These are phyloP conservation scores for Ostreobium quekettii DNA, from an alignment of 139 green algal species.

Conservation along the genomic window DNA sequence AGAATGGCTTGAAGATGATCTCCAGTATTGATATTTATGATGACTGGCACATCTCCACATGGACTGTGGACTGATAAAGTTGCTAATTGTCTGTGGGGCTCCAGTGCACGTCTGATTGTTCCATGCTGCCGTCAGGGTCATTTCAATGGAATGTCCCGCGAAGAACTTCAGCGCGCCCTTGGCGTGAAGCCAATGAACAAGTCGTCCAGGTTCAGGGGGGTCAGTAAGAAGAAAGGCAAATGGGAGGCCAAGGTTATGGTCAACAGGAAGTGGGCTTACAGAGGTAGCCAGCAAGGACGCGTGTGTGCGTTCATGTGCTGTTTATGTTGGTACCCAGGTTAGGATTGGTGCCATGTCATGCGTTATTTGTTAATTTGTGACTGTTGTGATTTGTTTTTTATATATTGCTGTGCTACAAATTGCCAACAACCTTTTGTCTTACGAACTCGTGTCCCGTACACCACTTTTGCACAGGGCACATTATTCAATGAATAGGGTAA, in stretches of 20 bases:
- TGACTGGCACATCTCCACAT: not conserved
- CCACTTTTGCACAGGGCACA: too few species aligned
- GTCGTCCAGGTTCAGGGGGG: constrained; percentile 45
- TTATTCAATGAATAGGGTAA: too few species aligned
- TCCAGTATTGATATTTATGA: not conserved
- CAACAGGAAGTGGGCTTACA: constrained; percentile 65
- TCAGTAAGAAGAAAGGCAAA: constrained; percentile 65
- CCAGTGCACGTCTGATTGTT: constrained; percentile 25
- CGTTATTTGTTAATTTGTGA: too few species aligned
- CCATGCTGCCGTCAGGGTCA: constrained; percentile 21
- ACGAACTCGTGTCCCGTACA: too few species aligned
- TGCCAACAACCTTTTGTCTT: too few species aligned
- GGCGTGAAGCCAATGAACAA: constrained; percentile 75
- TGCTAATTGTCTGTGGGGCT: not conserved
- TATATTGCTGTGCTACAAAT: too few species aligned
- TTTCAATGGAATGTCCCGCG: constrained; percentile 41
- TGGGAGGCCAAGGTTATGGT: constrained; percentile 79
- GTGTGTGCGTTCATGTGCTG: too few species aligned
- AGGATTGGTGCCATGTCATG: too few species aligned
- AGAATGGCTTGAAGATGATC: too few species aligned
- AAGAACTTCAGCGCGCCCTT: constrained; percentile 61
- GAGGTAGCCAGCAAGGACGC: constrained; percentile 9
- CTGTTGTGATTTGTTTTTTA: too few species aligned
- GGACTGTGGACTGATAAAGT: too few species aligned
- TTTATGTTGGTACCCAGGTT: too few species aligned